A percentile compares a stretch with the other conserved stretches of the same genome.
Evolutionary conservation across 2,329 filamentous ascomycete genomes (phyloP).

Genomic region (Claviceps cyperi): DNA sequence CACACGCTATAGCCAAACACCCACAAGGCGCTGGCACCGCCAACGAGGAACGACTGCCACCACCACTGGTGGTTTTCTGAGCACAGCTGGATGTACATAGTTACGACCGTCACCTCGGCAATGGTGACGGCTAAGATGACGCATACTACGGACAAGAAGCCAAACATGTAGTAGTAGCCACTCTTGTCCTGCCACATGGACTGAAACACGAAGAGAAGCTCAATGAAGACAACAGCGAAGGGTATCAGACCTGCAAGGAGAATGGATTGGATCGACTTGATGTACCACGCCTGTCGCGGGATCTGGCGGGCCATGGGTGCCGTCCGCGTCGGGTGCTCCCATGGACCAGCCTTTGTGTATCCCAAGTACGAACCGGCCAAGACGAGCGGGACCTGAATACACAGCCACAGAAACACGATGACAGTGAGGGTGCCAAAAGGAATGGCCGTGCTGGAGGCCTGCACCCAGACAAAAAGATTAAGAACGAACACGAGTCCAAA

Average conservation of each 20-base stretch:
- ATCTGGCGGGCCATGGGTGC: conserved; percentile 57
- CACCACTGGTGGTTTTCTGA: conserved; percentile 83
- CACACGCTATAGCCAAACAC: conserved; percentile 71
- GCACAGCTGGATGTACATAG: conserved; percentile 70
- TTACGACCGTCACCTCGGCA: conserved; percentile 70
- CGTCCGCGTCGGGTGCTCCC: conserved; percentile 73
- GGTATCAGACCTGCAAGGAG: conserved; percentile 65
- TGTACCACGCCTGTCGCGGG: conserved; percentile 63
- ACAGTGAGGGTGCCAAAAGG: conserved; percentile 66
- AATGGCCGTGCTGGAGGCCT: conserved; percentile 75
- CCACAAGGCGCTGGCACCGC: conserved; percentile 64
- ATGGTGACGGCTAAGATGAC: conserved; percentile 62
- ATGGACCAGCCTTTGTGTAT: conserved; percentile 49
- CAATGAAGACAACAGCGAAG: conserved; percentile 79
- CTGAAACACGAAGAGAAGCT: conserved; percentile 75
- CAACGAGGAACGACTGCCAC: conserved; percentile 78
- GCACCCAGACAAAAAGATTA: conserved; percentile 82
- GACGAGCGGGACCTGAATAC: conserved; percentile 74
- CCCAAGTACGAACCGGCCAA: conserved; percentile 70
- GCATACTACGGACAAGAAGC: conserved; percentile 63
- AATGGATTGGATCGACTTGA: conserved; percentile 45
- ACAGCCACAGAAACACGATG: conserved; percentile 64
- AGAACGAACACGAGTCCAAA: conserved; percentile 65
- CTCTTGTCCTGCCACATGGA: conserved; percentile 83
- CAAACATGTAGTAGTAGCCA: conserved; percentile 85